Base-by-base conservation (phyloP, 805 yeast species). In the Teunomyces tritomae region DNA sequence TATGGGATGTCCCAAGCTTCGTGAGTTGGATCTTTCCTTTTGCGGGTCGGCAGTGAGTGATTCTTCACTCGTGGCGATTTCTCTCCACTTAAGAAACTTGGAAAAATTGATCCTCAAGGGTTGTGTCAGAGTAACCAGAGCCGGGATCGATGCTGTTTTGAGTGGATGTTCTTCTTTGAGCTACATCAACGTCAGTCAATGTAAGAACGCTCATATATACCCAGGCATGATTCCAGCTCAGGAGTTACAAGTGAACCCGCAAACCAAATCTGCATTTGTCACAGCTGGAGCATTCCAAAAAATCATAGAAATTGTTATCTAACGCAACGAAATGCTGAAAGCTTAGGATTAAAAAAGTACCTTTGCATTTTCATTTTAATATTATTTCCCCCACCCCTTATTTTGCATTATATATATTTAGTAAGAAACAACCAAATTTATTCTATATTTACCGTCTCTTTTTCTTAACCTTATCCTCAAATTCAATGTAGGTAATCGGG, bases 41-140 rank as follows among this genome's bases (percentile, higher is more conserved):
- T 87, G 92, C 64, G 92, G 92, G 3, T 77, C 86, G 28, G 91
- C 92, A 1, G 89, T 87, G 4, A 82, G 89, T 57, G 92, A 87
- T 56, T 75, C 83, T 13, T 81, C 89, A 1, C 61, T 86, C 34
- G 73, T 80, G 32, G 78, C 85, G 0, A 73, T 87, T 8, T 80
- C 87, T 2, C 61, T 79, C 29, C 79, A 82, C 52, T 65, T 85
- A 51, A 66, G 74, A 46, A 58, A 70, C 29, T 62, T 87, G 52
- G 75, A 76, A 45, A 59, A 67, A 17, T 67, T 87, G 45, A 67
- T 69, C 3, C 70, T 86, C 14, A 81, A 80, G 45, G 92, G 94
- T 1, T 87, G 94, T 65, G 75, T 85, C 8, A 71, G 91, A 52
- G 91, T 85, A 7, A 87, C 92, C 1, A 70, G 89, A 56, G 86